A percentile compares a stretch with the other conserved stretches of the same genome.
Conservation (phyloP, 176 grass and related monocot genomes). For the Oryza coarctata region DNA sequence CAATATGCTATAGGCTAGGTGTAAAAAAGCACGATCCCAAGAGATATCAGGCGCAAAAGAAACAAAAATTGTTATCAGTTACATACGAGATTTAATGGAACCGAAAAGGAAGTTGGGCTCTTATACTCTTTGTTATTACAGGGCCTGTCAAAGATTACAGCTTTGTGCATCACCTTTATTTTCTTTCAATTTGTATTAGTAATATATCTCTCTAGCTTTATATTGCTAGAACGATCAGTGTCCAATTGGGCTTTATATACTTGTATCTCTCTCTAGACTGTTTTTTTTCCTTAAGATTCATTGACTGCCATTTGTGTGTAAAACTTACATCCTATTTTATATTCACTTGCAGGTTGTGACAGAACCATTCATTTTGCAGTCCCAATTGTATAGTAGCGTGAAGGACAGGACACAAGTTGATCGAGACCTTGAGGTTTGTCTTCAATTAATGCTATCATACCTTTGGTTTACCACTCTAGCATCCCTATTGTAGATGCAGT, state of each 20-base stretch:
- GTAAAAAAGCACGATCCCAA: not conserved
- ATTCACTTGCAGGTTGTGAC: conserved; percentile 45
- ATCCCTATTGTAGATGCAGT: not conserved
- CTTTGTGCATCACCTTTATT: not conserved
- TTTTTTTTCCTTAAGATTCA: not conserved
- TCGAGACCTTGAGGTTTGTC: conserved; percentile 82
- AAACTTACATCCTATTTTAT: conserved; percentile 23
- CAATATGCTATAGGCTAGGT: not conserved
- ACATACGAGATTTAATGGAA: not conserved
- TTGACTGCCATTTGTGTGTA: not conserved
- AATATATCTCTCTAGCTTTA: not conserved
- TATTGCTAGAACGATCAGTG: not conserved
- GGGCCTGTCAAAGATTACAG: not conserved
- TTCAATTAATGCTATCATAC: conserved; percentile 26
- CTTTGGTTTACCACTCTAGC: not conserved
- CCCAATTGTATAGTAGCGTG: conserved; percentile 79
- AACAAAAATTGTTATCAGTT: not conserved
- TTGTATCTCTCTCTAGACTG: not conserved
- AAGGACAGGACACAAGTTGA: conserved; percentile 93
- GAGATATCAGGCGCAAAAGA: not conserved
- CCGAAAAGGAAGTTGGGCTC: not conserved
- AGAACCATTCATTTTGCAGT: conserved; percentile 71
- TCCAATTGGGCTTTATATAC: not conserved
- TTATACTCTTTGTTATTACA: not conserved
- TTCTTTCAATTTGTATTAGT: not conserved